Percentiles rank a stretch among this genome's conserved stretches.
These are phyloP conservation scores for Emericellopsis atlantica DNA, from an alignment of 2,329 filamentous ascomycete genomes.

Conservation along the genomic window DNA sequence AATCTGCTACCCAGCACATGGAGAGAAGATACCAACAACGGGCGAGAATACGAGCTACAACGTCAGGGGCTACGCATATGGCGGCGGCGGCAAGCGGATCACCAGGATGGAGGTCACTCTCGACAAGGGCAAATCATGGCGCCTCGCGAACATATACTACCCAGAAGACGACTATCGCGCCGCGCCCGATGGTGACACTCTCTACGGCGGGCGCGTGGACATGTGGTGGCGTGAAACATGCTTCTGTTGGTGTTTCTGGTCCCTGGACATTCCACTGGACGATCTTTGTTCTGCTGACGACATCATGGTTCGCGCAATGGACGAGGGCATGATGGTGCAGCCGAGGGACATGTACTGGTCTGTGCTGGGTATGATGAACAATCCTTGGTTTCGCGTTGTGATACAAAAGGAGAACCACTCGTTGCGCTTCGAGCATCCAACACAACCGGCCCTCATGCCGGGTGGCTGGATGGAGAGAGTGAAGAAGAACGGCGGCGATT, in stretches of 20 bases:
- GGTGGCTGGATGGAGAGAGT: slow-evolving; percentile 92
- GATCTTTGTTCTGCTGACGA: slow-evolving; percentile 55
- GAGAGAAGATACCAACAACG: slow-evolving; percentile 48
- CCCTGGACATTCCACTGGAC: slow-evolving; percentile 50
- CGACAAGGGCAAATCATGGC: slow-evolving; percentile 73
- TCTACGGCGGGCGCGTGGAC: slow-evolving; percentile 69
- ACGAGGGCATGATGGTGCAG: slow-evolving; percentile 37
- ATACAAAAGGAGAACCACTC: slow-evolving; percentile 51
- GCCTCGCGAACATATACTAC: slow-evolving; percentile 64
- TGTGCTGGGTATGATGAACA: slow-evolving; percentile 96
- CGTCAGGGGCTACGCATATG: slow-evolving; percentile 74
- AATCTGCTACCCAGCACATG: slow-evolving; percentile 66
- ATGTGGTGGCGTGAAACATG: slow-evolving; percentile 69
- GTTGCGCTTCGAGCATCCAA: slow-evolving; percentile 79
- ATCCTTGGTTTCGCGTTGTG: slow-evolving; percentile 78
- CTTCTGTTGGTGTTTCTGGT: slow-evolving; percentile 94
- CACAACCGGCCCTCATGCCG: slow-evolving; percentile 61
- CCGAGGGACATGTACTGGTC: slow-evolving; percentile 89
- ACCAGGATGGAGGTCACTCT: slow-evolving; percentile 74
- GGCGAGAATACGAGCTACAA: slow-evolving; percentile 41
- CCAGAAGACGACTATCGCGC: slow-evolving; percentile 73
- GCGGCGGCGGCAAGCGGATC: slow-evolving; percentile 73
- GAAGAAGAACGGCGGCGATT: slow-evolving; percentile 69
- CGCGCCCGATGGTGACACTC: slow-evolving; percentile 40
- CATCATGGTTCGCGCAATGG: slow-evolving; percentile 77